phyloP scores from a whole-genome alignment of 805 yeast species.

The Starmerella asiatica region DNA sequence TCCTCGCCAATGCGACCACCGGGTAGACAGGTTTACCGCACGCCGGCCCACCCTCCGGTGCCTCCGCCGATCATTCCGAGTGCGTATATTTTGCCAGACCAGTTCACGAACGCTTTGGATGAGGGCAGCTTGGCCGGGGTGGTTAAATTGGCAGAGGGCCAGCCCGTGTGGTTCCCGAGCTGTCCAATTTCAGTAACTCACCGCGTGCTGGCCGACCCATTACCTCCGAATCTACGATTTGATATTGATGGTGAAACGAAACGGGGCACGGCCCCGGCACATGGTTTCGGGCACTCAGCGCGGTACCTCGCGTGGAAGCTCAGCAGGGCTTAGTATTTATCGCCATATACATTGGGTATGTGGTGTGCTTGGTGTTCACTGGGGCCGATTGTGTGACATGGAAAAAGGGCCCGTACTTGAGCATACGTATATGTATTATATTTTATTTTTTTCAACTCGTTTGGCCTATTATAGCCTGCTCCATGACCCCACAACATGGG shows the following conservation, averaged over 20 bases:
- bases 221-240: conserved; percentile 17
- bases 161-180: conserved; percentile 23
- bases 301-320: conserved; percentile 52
- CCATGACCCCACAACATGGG: too few relatives aligned
- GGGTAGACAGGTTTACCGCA: background rate
- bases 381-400: too few relatives aligned
- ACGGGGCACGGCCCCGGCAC: conserved; percentile 21
- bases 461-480: too few relatives aligned
- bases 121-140: conserved; percentile 13
- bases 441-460: too few relatives aligned
- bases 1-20: background rate
- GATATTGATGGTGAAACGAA: conserved; percentile 22
- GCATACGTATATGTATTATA: too few relatives aligned
- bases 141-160: conserved; percentile 20
- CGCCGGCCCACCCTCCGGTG: conserved; percentile 4
- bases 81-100: conserved; percentile 22
- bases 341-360: too few relatives aligned
- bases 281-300: conserved; percentile 56
- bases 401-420: too few relatives aligned
- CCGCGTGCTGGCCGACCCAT: conserved; percentile 19
- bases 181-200: conserved; percentile 22
- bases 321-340: too few relatives aligned
- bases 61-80: conserved; percentile 21
- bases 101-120: conserved; percentile 15
- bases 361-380: too few relatives aligned